Base-by-base conservation (phyloP, 2,329 filamentous ascomycete genomes). In the Xylariales sp. region DNA sequence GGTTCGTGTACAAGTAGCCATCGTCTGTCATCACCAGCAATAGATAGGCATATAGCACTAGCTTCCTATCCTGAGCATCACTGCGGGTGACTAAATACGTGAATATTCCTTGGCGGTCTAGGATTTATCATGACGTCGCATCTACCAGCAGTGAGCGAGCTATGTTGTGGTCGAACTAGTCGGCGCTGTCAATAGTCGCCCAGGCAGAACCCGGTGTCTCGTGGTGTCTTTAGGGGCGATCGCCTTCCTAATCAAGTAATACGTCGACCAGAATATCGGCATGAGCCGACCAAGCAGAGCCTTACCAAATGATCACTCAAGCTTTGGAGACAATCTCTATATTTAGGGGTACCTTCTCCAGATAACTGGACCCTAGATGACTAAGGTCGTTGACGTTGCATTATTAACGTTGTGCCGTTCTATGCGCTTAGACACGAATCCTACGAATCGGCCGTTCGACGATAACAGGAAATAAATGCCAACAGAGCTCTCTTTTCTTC, bases 201-300 rank as follows among this genome's bases (percentile, higher is more conserved):
- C 65, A 69, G 36, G 8, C 23, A 23, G 23, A 23, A 23, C 2
- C 23, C 23, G 23, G 65, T 64, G 69, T 74, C 74, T 60, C 73
- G 72, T 75, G 72, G 68, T 72, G 69, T 62, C 39, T 41, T 43
- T 45, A 49, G 23, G 46, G 66, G 62, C 57, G 63, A 64, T 74
- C 70, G 73, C 74, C 73, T 76, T 74, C 74, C 74, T 69, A 61
- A 71, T 75, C 50, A 6, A 68, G 73, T 59, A 72, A 68, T 68
- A 54, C 46, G 54, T 62, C 59, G 62, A 56, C 65, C 50, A 32
- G 45, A 59, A 57, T 65, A 55, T 67, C 60, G 64, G 60, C 52
- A 32, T 43, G 41, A 48, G 56, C 55, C 60, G 53, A 39, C 48
- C 56, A 61, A 66, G 65, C 53, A 65, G 54, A 53, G 39, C 46